These are phyloP conservation scores for Grifola frondosa DNA, from an alignment of 1,284 basidiomycete species.

Conservation along the genomic window DNA sequence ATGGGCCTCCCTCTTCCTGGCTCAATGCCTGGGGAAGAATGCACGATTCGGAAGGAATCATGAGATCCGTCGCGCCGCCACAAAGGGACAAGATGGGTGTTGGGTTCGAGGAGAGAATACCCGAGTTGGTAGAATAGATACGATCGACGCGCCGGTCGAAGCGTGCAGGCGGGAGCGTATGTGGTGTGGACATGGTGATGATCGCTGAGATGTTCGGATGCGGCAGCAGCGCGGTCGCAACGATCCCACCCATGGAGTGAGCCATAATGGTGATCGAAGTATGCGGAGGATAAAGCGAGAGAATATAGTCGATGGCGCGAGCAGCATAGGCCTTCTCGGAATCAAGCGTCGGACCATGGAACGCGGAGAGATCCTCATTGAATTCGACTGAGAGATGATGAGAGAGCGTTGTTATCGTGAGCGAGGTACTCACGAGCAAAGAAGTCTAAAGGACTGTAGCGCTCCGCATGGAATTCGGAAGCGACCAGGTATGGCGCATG, in stretches of 20 bases:
- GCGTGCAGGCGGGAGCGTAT: constrained; percentile 84
- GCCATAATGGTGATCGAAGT: constrained; percentile 79
- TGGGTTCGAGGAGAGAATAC: constrained; percentile 37
- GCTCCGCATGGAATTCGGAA: constrained; percentile 46
- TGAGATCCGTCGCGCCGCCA: constrained; percentile 89
- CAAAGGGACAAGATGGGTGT: constrained; percentile 85
- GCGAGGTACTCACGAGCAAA: constrained; percentile 63
- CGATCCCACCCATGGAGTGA: constrained; percentile 99
- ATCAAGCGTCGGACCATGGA: constrained; percentile 87
- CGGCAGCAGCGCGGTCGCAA: constrained; percentile 74
- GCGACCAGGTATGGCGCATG: constrained; percentile 51
- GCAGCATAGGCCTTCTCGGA: constrained; percentile 82
- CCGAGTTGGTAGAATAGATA: constrained; percentile 59
- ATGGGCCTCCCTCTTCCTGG: constrained; percentile 28
- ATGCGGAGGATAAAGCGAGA: constrained; percentile 67
- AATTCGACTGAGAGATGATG: constrained; percentile 71
- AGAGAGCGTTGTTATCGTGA: background rate
- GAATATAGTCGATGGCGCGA: constrained; percentile 74
- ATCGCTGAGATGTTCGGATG: constrained; percentile 70
- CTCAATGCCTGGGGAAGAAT: constrained; percentile 49
- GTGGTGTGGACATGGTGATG: constrained; percentile 95
- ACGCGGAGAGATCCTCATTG: constrained; percentile 96
- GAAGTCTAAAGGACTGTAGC: constrained; percentile 70
- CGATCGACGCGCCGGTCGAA: constrained; percentile 80
- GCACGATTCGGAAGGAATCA: constrained; percentile 92